A percentile compares a stretch with the other conserved stretches of the same genome.
Conservation (phyloP, 2,329 filamentous ascomycete species). For the Penicillium sp. region DNA sequence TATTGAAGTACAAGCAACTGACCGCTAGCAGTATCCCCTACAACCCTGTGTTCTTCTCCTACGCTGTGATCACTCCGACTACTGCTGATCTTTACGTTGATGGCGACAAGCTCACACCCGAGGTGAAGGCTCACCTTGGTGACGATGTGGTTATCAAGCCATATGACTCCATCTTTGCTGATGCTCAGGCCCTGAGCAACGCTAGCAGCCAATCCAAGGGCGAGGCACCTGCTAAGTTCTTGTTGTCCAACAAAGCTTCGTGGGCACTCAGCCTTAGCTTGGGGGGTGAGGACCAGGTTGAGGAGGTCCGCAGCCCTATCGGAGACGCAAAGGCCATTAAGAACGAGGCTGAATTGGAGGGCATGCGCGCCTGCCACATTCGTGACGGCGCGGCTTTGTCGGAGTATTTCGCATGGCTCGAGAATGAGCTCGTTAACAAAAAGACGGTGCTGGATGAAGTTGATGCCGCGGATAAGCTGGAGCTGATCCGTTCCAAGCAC, state of each 20-base stretch:
- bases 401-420: conserved; percentile 95
- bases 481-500: conserved; percentile 59
- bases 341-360: conserved; percentile 82
- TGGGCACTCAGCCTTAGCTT: conserved; percentile 88
- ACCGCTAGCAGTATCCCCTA: conserved; percentile 68
- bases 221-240: conserved; percentile 61
- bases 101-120: conserved; percentile 68
- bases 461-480: conserved; percentile 85
- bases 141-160: conserved; percentile 72
- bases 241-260: conserved; percentile 84
- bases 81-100: conserved; percentile 82
- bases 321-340: conserved; percentile 92
- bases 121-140: conserved; percentile 68
- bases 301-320: conserved; percentile 83
- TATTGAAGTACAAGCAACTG: not conserved
- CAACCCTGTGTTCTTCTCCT: conserved; percentile 98
- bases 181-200: conserved; percentile 66
- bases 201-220: conserved; percentile 39
- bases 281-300: conserved; percentile 80
- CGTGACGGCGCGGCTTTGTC: conserved; percentile 87
- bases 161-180: conserved; percentile 77
- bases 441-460: conserved; percentile 80
- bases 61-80: conserved; percentile 78
- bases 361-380: conserved; percentile 92
- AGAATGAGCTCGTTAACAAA: conserved; percentile 77